Evolutionary conservation across 805 yeast species (phyloP).

Genomic region (Lachancea fermentati): DNA sequence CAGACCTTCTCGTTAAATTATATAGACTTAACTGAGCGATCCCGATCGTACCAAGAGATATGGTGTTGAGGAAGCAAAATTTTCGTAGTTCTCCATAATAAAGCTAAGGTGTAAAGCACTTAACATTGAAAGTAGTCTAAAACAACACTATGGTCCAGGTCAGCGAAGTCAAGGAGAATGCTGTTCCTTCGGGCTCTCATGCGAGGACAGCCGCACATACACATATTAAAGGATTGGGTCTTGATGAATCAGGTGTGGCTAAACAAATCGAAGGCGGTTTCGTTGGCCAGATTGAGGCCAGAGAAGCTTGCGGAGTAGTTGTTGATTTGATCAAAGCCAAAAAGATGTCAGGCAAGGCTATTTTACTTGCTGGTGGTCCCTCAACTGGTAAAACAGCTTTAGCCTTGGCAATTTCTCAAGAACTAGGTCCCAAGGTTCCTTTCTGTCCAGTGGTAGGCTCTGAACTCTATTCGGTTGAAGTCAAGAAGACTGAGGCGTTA

Average conservation of each 20-base stretch:
- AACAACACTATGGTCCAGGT: conserved; percentile 58
- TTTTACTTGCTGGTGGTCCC: conserved; percentile 93
- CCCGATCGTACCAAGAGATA: neutral
- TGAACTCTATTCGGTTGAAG: conserved; percentile 92
- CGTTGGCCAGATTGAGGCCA: conserved; percentile 63
- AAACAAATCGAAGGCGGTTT: conserved; percentile 82
- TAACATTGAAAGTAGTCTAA: no score
- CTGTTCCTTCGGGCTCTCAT: conserved; percentile 22
- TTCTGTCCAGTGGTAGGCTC: conserved; percentile 96
- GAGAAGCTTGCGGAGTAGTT: conserved; percentile 92
- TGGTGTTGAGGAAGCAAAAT: neutral
- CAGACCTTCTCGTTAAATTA: no score
- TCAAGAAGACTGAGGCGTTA: conserved; percentile 90
- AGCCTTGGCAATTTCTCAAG: conserved; percentile 93
- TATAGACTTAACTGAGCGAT: no score
- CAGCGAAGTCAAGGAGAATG: conserved; percentile 62
- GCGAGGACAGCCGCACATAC: conserved; percentile 90
- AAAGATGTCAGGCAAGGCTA: conserved; percentile 94
- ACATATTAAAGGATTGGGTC: conserved; percentile 90
- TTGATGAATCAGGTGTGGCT: conserved; percentile 85
- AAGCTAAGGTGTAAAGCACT: neutral
- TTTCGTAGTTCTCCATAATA: neutral
- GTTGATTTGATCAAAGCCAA: conserved; percentile 90
- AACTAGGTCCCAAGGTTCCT: conserved; percentile 94
- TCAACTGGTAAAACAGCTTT: conserved; percentile 98